phyloP scores from a whole-genome alignment of 371 early-diverging fungal genomes.

The Fennellomyces sp. region DNA sequence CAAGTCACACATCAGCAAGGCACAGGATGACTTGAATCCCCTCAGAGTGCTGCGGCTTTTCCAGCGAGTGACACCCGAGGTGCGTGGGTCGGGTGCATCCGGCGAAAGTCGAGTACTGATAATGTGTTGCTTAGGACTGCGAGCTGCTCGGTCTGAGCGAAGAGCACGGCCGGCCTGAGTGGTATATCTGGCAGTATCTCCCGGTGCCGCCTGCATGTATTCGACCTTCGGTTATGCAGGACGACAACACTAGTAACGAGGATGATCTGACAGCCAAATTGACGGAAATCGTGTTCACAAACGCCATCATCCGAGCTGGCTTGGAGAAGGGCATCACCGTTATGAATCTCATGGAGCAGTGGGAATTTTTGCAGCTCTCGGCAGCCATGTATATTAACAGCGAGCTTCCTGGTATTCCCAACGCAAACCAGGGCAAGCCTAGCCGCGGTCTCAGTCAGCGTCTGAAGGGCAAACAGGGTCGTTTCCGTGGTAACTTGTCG shows the following conservation, averaged over 20 bases:
- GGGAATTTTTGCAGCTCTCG: conserved; percentile 98
- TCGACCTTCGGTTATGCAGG: conserved; percentile 97
- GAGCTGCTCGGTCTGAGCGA: conserved; percentile 94
- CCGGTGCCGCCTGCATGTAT: conserved; percentile 98
- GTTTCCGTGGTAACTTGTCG: conserved; percentile 99
- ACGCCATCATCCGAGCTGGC: conserved; percentile 84
- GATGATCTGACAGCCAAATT: conserved; percentile 99
- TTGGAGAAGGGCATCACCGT: conserved; percentile 85
- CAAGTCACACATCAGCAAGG: conserved; percentile 77
- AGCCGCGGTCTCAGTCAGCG: conserved; percentile 96
- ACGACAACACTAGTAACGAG: conserved; percentile 93
- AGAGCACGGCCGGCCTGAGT: conserved; percentile 86
- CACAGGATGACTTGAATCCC: conserved; percentile 97
- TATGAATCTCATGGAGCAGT: conserved; percentile 90
- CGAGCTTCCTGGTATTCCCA: conserved; percentile 89
- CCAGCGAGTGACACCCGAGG: conserved; percentile 83
- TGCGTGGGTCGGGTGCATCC: conserved; percentile 30
- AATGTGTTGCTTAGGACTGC: conserved; percentile 67
- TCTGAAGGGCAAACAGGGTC: conserved; percentile 99
- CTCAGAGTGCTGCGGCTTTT: conserved; percentile 87
- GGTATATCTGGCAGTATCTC: conserved; percentile 90
- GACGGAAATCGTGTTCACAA: conserved; percentile 96
- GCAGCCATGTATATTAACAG: conserved; percentile 98
- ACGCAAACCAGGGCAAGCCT: conserved; percentile 67
- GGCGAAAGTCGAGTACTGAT: too few species aligned